phyloP scores from a whole-genome alignment of 106 monocot species.

The Posidonia australis region DNA sequence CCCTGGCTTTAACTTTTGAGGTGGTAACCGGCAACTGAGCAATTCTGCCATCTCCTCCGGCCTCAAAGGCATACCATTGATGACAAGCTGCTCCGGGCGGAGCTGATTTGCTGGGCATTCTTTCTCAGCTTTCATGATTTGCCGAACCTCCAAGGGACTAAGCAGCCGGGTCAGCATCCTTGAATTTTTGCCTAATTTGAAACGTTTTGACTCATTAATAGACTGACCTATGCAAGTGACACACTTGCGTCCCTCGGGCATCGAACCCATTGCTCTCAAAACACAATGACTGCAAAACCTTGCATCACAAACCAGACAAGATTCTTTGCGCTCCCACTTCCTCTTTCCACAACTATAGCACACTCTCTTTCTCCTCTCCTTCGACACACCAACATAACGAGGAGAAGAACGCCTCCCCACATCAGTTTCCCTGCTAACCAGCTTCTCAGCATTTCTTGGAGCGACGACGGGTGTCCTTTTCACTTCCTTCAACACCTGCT shows the following conservation, averaged over 20 bases:
- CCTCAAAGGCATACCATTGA: constrained; percentile 69
- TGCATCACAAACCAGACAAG: constrained; percentile 69
- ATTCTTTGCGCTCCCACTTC: constrained; percentile 92
- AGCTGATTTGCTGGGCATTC: constrained; percentile 83
- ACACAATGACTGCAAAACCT: constrained; percentile 70
- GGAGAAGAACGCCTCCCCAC: constrained; percentile 11
- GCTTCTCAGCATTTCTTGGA: constrained; percentile 19
- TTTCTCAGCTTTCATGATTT: constrained; percentile 91
- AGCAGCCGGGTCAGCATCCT: constrained; percentile 50
- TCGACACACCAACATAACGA: constrained; percentile 31
- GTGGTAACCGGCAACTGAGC: constrained; percentile 69
- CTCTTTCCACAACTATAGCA: constrained; percentile 81
- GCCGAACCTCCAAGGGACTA: constrained; percentile 69
- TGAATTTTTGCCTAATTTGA: constrained; percentile 63
- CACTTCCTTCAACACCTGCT: constrained; percentile 14
- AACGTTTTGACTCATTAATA: constrained; percentile 66
- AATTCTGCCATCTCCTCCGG: constrained; percentile 82
- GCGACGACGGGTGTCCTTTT: constrained; percentile 32
- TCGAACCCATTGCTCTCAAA: constrained; percentile 88
- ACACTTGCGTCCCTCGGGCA: constrained; percentile 96
- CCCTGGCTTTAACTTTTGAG: constrained; percentile 83
- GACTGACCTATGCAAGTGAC: constrained; percentile 75
- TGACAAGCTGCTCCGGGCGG: constrained; percentile 69
- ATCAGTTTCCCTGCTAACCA: constrained; percentile 8
- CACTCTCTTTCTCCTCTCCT: constrained; percentile 38